phyloP scores from a whole-genome alignment of 1,139 yeast genomes.

The Nadsonia commutata region DNA sequence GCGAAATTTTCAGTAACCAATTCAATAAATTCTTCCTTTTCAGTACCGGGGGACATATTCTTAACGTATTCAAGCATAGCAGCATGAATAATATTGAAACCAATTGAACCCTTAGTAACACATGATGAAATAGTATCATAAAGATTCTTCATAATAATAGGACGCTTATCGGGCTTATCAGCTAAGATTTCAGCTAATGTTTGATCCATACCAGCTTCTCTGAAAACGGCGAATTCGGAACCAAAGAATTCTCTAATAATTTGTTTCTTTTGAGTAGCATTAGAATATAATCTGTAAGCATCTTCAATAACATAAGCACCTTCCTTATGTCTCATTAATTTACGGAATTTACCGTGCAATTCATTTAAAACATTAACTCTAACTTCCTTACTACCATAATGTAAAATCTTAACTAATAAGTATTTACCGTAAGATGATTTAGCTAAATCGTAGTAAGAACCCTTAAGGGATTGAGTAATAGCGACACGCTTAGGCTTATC shows the following conservation, averaged over 20 bases:
- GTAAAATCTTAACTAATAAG: conserved; percentile 72
- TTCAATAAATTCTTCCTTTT: conserved; percentile 71
- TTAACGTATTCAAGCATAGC: conserved; percentile 83
- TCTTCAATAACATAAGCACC: conserved; percentile 99
- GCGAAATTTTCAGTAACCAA: conserved; percentile 78
- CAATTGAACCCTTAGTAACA: conserved; percentile 89
- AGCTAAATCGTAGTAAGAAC: conserved; percentile 68
- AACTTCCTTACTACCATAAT: conserved; percentile 77
- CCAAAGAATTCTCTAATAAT: conserved; percentile 97
- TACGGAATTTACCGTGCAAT: conserved; percentile 79
- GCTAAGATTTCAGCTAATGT: conserved; percentile 51
- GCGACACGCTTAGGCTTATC: conserved; percentile 64
- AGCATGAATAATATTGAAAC: conserved; percentile 91
- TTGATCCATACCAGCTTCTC: conserved; percentile 53
- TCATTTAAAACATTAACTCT: conserved; percentile 65
- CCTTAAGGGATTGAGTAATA: conserved; percentile 57
- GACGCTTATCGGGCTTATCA: conserved; percentile 72
- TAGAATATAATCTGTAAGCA: conserved; percentile 71
- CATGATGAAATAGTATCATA: conserved; percentile 77
- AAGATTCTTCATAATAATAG: conserved; percentile 59
- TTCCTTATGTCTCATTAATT: conserved; percentile 90
- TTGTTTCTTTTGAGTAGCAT: conserved; percentile 71
- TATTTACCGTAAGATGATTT: conserved; percentile 91
- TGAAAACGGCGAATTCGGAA: conserved; percentile 85
- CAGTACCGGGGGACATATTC: conserved; percentile 48